Percentiles rank a stretch among this genome's conserved stretches.
Conservation (phyloP, 2,329 filamentous ascomycete species). For the Sphaerulina musiva region DNA sequence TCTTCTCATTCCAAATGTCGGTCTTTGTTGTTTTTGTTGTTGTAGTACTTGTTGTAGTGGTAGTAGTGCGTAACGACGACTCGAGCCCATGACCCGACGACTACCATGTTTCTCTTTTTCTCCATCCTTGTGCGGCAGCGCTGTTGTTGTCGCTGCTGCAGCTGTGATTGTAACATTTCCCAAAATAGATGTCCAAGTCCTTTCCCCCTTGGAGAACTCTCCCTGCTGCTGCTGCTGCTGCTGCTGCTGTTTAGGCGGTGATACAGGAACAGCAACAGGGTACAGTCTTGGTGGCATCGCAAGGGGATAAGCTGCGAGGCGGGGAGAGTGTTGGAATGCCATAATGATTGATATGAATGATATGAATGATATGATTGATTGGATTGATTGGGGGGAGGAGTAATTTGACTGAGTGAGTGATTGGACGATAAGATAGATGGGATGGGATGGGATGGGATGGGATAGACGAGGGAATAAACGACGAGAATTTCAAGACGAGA, state of each 20-base stretch:
- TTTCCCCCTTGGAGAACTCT: no score
- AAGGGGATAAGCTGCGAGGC: conserved; percentile 1
- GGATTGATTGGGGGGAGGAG: background rate
- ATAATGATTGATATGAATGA: background rate
- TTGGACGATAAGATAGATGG: background rate
- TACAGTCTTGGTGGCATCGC: background rate
- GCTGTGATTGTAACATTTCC: no score
- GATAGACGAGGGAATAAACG: background rate
- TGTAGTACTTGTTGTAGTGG: background rate
- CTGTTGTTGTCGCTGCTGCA: background rate
- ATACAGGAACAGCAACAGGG: background rate
- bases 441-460: background rate
- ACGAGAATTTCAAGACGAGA: no score
- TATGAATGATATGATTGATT: background rate
- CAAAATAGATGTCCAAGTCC: no score
- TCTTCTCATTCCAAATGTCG: background rate
- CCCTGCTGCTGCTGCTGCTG: no score
- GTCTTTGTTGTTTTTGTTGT: background rate
- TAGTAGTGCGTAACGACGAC: no score
- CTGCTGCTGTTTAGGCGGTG: no score
- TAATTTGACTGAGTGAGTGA: background rate
- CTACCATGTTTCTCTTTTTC: background rate
- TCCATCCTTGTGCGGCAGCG: background rate
- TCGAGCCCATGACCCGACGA: no score
- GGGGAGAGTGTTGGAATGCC: conserved; percentile 4